Base-by-base conservation (phyloP, 2,329 filamentous ascomycete genomes). In the Xylaria hypoxylon region DNA sequence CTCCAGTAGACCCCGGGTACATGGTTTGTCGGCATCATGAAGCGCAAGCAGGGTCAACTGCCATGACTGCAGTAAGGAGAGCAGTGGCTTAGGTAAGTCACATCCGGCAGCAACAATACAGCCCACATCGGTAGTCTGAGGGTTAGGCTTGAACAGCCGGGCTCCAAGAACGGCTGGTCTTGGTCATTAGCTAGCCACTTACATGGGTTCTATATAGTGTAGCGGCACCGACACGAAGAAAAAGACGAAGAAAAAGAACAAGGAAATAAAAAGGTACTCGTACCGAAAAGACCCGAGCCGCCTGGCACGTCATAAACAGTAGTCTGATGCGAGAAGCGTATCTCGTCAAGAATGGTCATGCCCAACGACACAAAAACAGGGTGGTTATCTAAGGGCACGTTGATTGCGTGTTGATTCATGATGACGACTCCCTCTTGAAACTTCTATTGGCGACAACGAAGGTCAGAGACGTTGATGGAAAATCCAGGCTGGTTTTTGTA, bases 271-370 rank as follows among this genome's bases (percentile, higher is more conserved):
- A 5, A 5, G 5, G 1, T 33, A 24, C n/a, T 50, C 31, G 2
- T 62, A 65, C 62, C 62, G 22, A 65, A 68, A 6, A 65, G 42
- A n/a, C 62, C 65, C 8, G 62, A 59, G 3, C 65, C 65, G 13
- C 65, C 65, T 24, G 62, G 65, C 3, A 62, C 48, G 31, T 68
- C 57, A 28, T 38, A 19, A 11, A 59, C 58, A 3, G 55, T 59
- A 6, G 56, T 3, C 1, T 31, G 58, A 26, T 65, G 35, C 1
- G 65, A 24, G 50, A 68, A 68, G 28, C 65, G 65, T 13, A 68
- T 19, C 53, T 68, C 65, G 17, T 68, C 65, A 33, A 68, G 58
- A 31, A 68, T 28, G 31, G 65, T 28, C 65, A 68, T 68, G 2
- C 65, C 65, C 28, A 68, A 13, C 1, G 62, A 68, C 6, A 65